phyloP scores from a whole-genome alignment of 139 green algal species.

The Yamagishiella unicocca region DNA sequence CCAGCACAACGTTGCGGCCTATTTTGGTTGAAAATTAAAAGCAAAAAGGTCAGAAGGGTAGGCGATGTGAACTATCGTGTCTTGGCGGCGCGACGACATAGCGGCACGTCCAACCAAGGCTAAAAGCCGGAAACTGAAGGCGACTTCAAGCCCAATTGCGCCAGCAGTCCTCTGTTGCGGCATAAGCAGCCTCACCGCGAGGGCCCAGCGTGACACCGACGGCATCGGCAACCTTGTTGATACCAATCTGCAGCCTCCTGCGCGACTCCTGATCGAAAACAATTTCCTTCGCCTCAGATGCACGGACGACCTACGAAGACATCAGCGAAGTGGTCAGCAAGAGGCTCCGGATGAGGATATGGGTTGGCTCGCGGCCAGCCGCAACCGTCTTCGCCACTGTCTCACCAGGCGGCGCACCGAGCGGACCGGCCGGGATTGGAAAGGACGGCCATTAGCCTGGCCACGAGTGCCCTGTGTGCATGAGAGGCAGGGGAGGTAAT shows the following conservation, averaged over 20 bases:
- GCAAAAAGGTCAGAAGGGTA: neutral
- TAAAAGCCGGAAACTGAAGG: no score
- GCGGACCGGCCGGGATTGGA: conserved; percentile 12
- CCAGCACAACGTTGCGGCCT: conserved; percentile 98
- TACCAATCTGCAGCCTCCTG: conserved; percentile 91
- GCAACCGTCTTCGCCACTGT: conserved; percentile 1
- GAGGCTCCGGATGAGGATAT: neutral
- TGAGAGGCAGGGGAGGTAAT: neutral
- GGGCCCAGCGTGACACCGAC: conserved; percentile 96
- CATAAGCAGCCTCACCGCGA: conserved; percentile 76
- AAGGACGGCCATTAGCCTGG: conserved; percentile 28
- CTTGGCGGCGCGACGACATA: conserved; percentile 1
- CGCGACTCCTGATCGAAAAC: conserved; percentile 93
- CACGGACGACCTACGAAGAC: conserved; percentile 71
- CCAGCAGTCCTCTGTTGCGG: no score
- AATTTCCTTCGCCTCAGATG: conserved; percentile 95
- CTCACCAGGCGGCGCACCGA: conserved; percentile 41
- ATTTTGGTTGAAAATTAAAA: neutral
- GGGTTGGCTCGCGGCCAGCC: conserved; percentile 6
- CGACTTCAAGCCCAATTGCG: no score
- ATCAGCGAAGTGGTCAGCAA: neutral
- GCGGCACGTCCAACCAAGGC: neutral
- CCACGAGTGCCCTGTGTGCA: conserved; percentile 26
- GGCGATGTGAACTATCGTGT: neutral
- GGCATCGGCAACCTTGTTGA: conserved; percentile 99